Percentiles rank a stretch among this genome's conserved stretches.
Evolutionary conservation across 305 asterid species (phyloP).

Genomic region (Solanum hybrid): DNA sequence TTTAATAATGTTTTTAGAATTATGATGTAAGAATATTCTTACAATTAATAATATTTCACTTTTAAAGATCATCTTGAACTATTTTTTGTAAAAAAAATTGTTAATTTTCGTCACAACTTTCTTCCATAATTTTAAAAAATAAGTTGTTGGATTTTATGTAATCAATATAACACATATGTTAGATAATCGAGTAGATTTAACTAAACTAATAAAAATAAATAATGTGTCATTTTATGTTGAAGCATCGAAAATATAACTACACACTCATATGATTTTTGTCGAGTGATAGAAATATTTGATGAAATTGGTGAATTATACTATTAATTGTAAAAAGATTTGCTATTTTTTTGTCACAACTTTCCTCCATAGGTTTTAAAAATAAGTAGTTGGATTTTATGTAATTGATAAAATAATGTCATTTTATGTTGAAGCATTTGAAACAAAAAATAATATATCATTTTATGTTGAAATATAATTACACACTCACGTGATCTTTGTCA

Average conservation of each 20-base stretch:
- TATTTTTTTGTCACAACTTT: background rate
- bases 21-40: background rate
- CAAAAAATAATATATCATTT: background rate
- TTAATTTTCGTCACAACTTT: background rate
- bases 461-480: background rate
- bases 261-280: background rate
- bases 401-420: background rate
- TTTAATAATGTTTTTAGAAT: background rate
- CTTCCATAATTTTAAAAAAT: background rate
- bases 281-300: background rate
- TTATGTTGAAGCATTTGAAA: background rate
- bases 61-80: background rate
- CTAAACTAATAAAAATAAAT: background rate
- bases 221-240: background rate
- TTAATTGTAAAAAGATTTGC: background rate
- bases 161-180: background rate
- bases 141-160: background rate
- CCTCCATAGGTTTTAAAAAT: background rate
- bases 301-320: background rate
- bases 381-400: background rate
- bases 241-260: background rate
- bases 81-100: no score
- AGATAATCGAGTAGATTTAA: background rate
- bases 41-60: background rate
- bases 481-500: background rate